A percentile compares a stretch with the other conserved stretches of the same genome.
Conservation (phyloP, 2,329 filamentous ascomycete genomes). For the Pseudogymnoascus sp. region DNA sequence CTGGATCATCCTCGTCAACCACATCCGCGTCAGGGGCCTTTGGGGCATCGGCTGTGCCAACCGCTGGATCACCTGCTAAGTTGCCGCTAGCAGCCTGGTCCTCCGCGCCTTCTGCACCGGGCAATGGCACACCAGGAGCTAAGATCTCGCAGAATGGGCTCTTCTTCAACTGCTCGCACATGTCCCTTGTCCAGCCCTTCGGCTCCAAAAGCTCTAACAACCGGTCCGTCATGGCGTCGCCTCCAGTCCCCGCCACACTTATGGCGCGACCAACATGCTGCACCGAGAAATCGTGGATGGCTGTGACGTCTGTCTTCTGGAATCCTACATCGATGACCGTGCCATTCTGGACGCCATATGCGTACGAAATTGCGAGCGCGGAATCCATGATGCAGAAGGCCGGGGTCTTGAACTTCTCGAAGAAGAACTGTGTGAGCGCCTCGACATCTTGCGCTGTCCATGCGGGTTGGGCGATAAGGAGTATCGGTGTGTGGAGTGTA, state of each 20-base stretch:
- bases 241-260: slow-evolving; percentile 60
- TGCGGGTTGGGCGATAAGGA: slow-evolving; percentile 80
- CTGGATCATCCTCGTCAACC: slow-evolving; percentile 27
- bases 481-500: slow-evolving; percentile 87
- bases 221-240: slow-evolving; percentile 74
- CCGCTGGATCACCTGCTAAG: slow-evolving; percentile 26
- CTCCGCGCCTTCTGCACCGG: slow-evolving; percentile 42
- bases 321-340: slow-evolving; percentile 87
- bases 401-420: slow-evolving; percentile 93
- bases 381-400: slow-evolving; percentile 86
- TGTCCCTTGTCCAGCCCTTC: slow-evolving; percentile 53
- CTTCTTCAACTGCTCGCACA: slow-evolving; percentile 63
- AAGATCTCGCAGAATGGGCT: slow-evolving; percentile 60
- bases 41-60: slow-evolving; percentile 26
- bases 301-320: slow-evolving; percentile 87
- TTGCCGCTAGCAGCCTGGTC: slow-evolving; percentile 25
- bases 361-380: slow-evolving; percentile 79
- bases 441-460: slow-evolving; percentile 89
- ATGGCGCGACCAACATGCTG: slow-evolving; percentile 57
- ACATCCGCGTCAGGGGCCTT: slow-evolving; percentile 17
- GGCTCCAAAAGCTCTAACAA: slow-evolving; percentile 57
- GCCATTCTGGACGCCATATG: slow-evolving; percentile 64
- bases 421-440: slow-evolving; percentile 83
- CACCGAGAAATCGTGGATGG: slow-evolving; percentile 74
- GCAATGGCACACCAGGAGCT: slow-evolving; percentile 41